Base-by-base conservation (phyloP, 768 basidiomycete species). In the Lactifluus pinguis region DNA sequence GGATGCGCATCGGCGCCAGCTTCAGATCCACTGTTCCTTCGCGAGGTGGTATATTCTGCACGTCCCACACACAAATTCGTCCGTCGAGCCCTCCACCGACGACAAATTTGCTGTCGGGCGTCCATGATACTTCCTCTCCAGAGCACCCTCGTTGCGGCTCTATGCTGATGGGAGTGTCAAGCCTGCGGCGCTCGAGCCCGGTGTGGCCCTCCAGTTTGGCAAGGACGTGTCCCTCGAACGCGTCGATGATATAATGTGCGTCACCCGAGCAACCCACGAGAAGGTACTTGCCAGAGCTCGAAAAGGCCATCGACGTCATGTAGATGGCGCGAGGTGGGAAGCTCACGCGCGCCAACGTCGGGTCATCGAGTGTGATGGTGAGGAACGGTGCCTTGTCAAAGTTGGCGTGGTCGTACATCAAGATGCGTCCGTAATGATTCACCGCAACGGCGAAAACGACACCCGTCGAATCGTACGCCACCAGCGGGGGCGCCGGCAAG, bases 101-200 rank as follows among this genome's bases (percentile, higher is more conserved):
- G 47, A 98, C 79, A 68, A 81, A 99, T 71, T 90, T 90, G 72
- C 92, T 93, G 71, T 99, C 95, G 0, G 92, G 90, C 3, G 91
- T 94, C 92, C 92, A 98, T 11, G 82, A 81, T 4, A 95, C 87
- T 75, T 98, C 97, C 70, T 98, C 93, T 13, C 95, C 92, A 61
- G 92, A 95, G 58, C 81, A 83, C 2, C 93, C 94, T 65, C 86
- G 85, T 15, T 77, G 70, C 55, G 91, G 83, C 71, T 86, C 80
- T 66, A 91, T 85, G 56, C 74, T 80, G 17, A 76, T 67, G 53
- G 75, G 84, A 44, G 71, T 72, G 41, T 71, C 76, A 61, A 73
- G 68, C 49, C 72, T 74, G 48, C 87, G 81, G 25, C 88, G 79
- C 72, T 95, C 95, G 36, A 98, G 74, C 3, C 93, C 95, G 3